phyloP scores from a whole-genome alignment of 1,284 basidiomycete genomes.

The Grifola frondosa region DNA sequence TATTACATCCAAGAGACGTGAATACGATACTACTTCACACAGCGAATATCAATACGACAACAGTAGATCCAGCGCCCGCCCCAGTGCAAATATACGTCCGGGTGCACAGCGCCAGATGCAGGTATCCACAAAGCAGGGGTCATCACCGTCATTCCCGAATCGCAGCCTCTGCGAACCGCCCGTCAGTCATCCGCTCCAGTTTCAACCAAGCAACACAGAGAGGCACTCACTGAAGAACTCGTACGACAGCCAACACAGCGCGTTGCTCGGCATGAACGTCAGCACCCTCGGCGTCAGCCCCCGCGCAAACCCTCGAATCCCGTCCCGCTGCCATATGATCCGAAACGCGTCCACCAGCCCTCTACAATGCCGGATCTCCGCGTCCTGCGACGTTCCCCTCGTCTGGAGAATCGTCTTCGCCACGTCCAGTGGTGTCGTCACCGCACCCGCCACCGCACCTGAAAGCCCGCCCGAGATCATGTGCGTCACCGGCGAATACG shows the following conservation, averaged over 20 bases:
- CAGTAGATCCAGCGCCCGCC: neutral
- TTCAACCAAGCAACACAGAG: neutral
- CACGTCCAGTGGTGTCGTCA: conserved; percentile 98
- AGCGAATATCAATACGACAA: neutral
- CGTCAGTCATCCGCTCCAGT: conserved; percentile 5
- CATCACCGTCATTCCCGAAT: conserved; percentile 45
- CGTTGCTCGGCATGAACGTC: conserved; percentile 97
- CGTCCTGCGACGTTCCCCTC: conserved; percentile 79
- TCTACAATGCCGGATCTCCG: conserved; percentile 79
- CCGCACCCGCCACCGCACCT: conserved; percentile 91
- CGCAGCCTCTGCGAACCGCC: conserved; percentile 55
- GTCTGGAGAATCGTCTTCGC: conserved; percentile 98
- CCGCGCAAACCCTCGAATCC: conserved; percentile 81
- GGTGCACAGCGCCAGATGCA: neutral
- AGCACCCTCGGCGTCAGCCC: conserved; percentile 91
- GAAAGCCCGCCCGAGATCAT: conserved; percentile 90
- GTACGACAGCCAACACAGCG: conserved; percentile 96
- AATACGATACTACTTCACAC: too few relatives aligned
- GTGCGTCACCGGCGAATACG: conserved; percentile 91
- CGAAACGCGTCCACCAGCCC: conserved; percentile 89
- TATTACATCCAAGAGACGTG: too few relatives aligned
- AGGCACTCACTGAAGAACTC: conserved; percentile 89
- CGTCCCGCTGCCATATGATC: conserved; percentile 88
- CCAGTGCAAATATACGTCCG: neutral
- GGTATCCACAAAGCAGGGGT: neutral